Evolutionary conservation across 169 alveolate genomes (phyloP).

Genomic region (Amoebophrya sp.): DNA sequence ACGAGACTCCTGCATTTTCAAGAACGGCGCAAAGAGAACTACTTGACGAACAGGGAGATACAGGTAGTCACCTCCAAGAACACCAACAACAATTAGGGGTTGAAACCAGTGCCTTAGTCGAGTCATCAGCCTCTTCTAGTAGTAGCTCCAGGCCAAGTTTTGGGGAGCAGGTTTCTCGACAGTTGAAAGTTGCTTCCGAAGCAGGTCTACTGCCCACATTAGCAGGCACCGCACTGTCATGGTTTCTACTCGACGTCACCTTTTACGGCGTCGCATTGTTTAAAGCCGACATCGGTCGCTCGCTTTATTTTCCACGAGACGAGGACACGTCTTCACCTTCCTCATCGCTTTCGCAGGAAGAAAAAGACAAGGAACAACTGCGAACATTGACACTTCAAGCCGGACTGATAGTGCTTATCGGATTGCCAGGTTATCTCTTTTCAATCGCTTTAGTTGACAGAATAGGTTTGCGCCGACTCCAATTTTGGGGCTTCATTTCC

Average conservation of each 20-base stretch:
- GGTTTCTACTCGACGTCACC: conserved; percentile 51
- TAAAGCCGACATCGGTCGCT: conserved; percentile 38
- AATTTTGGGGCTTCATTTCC: conserved; percentile 45
- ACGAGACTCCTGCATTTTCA: neutral
- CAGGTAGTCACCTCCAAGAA: no score
- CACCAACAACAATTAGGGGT: no score
- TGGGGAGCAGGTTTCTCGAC: no score
- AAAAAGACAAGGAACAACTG: neutral
- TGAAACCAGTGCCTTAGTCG: no score
- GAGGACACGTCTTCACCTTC: neutral
- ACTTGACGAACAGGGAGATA: no score
- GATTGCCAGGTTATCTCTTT: conserved; percentile 51
- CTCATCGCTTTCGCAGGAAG: no score
- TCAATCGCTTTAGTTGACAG: conserved; percentile 40
- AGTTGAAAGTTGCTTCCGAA: no score
- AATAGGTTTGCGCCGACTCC: conserved; percentile 36
- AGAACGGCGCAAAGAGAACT: no score
- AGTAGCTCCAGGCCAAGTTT: no score
- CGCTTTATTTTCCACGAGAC: conserved; percentile 35
- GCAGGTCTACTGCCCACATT: conserved; percentile 20
- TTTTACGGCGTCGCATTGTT: conserved; percentile 48
- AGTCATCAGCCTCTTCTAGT: no score
- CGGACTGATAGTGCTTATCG: conserved; percentile 31
- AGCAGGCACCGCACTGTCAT: conserved; percentile 46
- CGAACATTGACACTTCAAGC: conserved; percentile 1